These are phyloP conservation scores for Sphenostylis stenocarpa DNA, from an alignment of 306 rosid species.

Conservation along the genomic window DNA sequence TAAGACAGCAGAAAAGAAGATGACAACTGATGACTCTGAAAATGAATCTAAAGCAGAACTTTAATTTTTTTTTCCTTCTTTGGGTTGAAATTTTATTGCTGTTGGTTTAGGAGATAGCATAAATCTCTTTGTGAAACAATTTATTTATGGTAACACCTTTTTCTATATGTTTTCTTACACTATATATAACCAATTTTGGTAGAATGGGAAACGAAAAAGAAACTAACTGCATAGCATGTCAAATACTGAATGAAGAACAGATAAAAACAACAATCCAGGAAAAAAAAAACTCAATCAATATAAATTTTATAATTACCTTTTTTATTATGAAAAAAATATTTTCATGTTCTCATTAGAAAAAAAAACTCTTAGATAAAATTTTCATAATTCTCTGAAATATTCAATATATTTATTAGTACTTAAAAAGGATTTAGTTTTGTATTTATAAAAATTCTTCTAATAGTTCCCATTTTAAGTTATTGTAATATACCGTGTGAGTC, in stretches of 20 bases:
- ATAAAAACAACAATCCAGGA: too few species aligned
- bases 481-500: too few species aligned
- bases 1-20: constrained; percentile 39
- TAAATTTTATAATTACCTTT: too few species aligned
- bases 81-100: not conserved
- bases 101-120: not conserved
- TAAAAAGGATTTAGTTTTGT: too few species aligned
- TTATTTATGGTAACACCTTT: not conserved
- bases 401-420: too few species aligned
- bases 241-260: not conserved
- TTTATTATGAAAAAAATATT: too few species aligned
- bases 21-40: not conserved
- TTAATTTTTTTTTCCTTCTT: constrained; percentile 10
- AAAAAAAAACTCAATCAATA: too few species aligned
- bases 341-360: too few species aligned
- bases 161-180: not conserved
- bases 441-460: too few species aligned
- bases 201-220: not conserved
- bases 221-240: not conserved
- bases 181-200: not conserved
- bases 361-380: too few species aligned
- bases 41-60: constrained; percentile 49
- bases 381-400: too few species aligned
- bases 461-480: too few species aligned
- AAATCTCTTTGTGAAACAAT: not conserved